A percentile compares a stretch with the other conserved stretches of the same genome.
Conservation (phyloP, 352 stramenopile genomes). For the Globisporangium acanthophoron region DNA sequence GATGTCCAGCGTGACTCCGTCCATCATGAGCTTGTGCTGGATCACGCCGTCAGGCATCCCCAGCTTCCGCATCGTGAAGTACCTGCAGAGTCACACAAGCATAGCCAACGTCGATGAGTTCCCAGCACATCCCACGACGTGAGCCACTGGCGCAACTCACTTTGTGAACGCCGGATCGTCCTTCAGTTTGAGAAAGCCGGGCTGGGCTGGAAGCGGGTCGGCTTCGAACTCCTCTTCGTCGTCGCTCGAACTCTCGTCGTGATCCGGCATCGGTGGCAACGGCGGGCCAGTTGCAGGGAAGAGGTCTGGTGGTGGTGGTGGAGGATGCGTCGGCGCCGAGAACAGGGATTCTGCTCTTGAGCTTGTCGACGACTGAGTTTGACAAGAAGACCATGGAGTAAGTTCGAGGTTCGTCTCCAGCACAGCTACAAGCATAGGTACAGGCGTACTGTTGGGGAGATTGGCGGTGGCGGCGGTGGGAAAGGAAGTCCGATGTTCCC, state of each 20-base stretch:
- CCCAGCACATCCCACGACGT: not conserved
- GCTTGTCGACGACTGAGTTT: constrained; percentile 26
- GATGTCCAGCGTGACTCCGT: constrained; percentile 67
- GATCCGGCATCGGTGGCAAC: constrained; percentile 24
- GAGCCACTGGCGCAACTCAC: constrained; percentile 13
- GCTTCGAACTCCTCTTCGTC: constrained; percentile 44
- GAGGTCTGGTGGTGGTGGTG: constrained; percentile 25
- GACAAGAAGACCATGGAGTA: no score
- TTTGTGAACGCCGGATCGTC: constrained; percentile 75
- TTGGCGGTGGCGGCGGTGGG: constrained; percentile 29
- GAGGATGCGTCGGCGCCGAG: constrained; percentile 31
- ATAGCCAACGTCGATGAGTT: not conserved
- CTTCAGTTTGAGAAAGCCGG: constrained; percentile 67
- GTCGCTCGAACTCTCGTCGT: constrained; percentile 59
- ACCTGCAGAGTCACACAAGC: constrained; percentile 28
- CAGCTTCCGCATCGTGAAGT: constrained; percentile 84
- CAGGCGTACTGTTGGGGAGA: constrained; percentile 51
- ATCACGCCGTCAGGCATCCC: constrained; percentile 75
- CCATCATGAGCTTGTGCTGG: constrained; percentile 77
- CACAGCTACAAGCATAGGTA: not conserved
- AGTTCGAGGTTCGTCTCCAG: no score
- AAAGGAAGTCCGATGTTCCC: constrained; percentile 53
- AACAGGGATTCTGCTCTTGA: constrained; percentile 52
- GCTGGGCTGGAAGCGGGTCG: constrained; percentile 14
- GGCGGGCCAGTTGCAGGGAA: constrained; percentile 14